These are phyloP conservation scores for Cynanchum wilfordii DNA, from an alignment of 257 asterid genomes.

Conservation along the genomic window DNA sequence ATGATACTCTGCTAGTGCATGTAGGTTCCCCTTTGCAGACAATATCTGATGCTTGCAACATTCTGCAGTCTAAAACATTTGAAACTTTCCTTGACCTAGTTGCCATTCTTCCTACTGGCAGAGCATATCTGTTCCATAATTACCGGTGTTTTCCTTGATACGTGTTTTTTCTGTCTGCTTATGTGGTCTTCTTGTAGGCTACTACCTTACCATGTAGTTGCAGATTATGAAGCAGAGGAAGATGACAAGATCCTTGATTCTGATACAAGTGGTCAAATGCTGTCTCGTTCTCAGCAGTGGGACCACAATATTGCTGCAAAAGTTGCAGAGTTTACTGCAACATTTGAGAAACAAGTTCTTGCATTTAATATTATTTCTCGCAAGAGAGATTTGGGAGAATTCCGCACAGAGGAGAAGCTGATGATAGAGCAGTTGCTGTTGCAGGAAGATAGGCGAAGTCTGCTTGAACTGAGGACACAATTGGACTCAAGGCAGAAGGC, in stretches of 20 bases:
- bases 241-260: constrained; percentile 97
- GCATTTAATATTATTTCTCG: constrained; percentile 88
- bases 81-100: background rate
- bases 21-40: background rate
- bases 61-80: too few species aligned
- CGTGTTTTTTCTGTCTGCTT: background rate
- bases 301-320: constrained; percentile 91
- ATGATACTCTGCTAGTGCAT: background rate
- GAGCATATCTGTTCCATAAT: background rate
- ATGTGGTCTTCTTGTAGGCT: constrained; percentile 46
- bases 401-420: constrained; percentile 92
- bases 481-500: constrained; percentile 61
- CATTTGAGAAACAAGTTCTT: constrained; percentile 96
- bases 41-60: background rate
- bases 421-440: constrained; percentile 84
- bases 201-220: constrained; percentile 96
- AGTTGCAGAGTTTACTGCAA: constrained; percentile 93
- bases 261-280: constrained; percentile 74
- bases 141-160: background rate
- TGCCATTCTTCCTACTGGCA: background rate
- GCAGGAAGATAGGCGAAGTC: constrained; percentile 70
- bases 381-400: constrained; percentile 82
- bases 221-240: constrained; percentile 99
- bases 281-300: constrained; percentile 99
- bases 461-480: constrained; percentile 58